A percentile compares a stretch with the other conserved stretches of the same genome.
These are phyloP conservation scores for Talaromyces islandicus DNA, from an alignment of 2,329 filamentous ascomycete genomes.

Conservation along the genomic window DNA sequence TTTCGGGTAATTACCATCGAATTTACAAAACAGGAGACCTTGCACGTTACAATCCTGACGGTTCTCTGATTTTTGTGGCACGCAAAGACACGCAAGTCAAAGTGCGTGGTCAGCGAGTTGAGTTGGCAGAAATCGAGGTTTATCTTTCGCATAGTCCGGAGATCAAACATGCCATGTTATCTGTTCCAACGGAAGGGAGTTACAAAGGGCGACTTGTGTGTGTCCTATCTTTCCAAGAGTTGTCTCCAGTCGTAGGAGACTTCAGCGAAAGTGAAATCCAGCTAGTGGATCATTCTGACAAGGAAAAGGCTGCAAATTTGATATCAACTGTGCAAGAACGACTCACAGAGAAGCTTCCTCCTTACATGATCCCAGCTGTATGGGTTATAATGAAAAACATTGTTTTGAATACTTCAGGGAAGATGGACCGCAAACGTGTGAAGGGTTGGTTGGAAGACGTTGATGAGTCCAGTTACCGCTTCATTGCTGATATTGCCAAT, in stretches of 20 bases:
- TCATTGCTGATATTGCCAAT: background rate
- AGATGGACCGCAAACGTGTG: slow-evolving; percentile 2
- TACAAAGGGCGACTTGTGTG: background rate
- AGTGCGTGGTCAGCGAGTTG: slow-evolving; percentile 36
- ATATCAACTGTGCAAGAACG: background rate
- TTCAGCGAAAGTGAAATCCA: background rate
- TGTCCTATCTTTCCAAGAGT: background rate
- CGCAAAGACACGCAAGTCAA: slow-evolving; percentile 35
- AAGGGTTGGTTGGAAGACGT: background rate
- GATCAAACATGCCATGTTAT: slow-evolving; percentile 21
- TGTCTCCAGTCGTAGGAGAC: background rate
- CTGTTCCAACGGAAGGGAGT: background rate
- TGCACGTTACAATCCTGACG: slow-evolving; percentile 29
- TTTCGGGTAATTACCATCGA: slow-evolving; percentile 23
- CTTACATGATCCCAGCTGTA: slow-evolving; percentile 3
- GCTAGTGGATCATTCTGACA: background rate
- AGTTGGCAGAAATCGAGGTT: slow-evolving; percentile 36
- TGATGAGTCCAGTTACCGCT: background rate
- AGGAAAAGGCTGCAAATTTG: background rate
- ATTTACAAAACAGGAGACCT: slow-evolving; percentile 31
- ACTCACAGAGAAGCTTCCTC: background rate
- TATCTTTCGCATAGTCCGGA: slow-evolving; percentile 30
- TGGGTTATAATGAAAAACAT: background rate
- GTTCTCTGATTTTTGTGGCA: slow-evolving; percentile 26
- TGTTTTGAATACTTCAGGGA: background rate